Percentiles rank a stretch among this genome's conserved stretches.
Conservation (phyloP, 2,329 filamentous ascomycete genomes). For the Aureobasidium sp. region DNA sequence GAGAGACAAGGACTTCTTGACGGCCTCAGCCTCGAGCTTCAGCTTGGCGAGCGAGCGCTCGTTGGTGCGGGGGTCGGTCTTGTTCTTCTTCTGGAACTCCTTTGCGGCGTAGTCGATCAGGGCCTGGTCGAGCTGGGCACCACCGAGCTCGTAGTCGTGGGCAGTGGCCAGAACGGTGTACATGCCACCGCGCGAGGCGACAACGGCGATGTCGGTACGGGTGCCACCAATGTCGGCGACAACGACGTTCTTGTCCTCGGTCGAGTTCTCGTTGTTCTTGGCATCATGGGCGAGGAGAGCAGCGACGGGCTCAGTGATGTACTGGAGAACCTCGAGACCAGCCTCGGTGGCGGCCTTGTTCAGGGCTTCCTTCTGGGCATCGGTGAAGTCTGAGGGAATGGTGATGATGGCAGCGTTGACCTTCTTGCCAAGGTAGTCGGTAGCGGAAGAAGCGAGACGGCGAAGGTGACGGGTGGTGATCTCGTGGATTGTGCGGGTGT, state of each 20-base stretch:
- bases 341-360: slow-evolving; percentile 70
- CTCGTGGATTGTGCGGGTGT: slow-evolving; percentile 70
- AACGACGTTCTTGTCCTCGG: slow-evolving; percentile 81
- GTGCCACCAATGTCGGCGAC: slow-evolving; percentile 92
- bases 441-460: slow-evolving; percentile 73
- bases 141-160: slow-evolving; percentile 92
- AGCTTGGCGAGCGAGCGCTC: slow-evolving; percentile 81
- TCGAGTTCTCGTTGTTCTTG: slow-evolving; percentile 58
- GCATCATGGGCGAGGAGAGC: slow-evolving; percentile 89
- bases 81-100: slow-evolving; percentile 97
- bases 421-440: slow-evolving; percentile 85
- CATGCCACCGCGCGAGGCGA: slow-evolving; percentile 88
- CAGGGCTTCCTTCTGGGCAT: slow-evolving; percentile 78
- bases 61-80: slow-evolving; percentile 76
- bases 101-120: slow-evolving; percentile 96
- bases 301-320: slow-evolving; percentile 85
- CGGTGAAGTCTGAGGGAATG: slow-evolving; percentile 86
- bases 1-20: slow-evolving; percentile 86
- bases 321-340: slow-evolving; percentile 81
- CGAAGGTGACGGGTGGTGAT: slow-evolving; percentile 77
- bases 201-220: slow-evolving; percentile 81
- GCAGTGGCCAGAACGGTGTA: slow-evolving; percentile 90
- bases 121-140: slow-evolving; percentile 78
- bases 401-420: slow-evolving; percentile 94
- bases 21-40: slow-evolving; percentile 80